Conservation (phyloP, 2,329 filamentous ascomycete species). For the Arthrobotrys musiformis region DNA sequence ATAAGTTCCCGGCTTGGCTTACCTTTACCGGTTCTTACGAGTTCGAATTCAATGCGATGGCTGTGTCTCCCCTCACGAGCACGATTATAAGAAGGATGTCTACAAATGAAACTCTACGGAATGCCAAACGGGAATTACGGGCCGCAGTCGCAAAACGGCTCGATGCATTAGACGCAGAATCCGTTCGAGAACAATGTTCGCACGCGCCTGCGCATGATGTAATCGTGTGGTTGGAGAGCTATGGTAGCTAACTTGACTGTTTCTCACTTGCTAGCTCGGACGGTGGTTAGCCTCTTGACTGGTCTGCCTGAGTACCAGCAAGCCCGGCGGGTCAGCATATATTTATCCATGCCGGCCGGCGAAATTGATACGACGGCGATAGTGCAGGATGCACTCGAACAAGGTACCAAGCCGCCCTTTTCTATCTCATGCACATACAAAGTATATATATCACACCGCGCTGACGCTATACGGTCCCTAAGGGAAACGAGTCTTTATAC, state of each 20-base stretch:
- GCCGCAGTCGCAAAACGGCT: slow-evolving; percentile 20
- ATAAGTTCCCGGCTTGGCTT: slow-evolving; percentile 51
- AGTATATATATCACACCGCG: neutral
- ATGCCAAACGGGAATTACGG: slow-evolving; percentile 41
- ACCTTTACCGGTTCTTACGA: no score
- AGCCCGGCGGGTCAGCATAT: slow-evolving; percentile 82
- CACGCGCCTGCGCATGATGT: neutral
- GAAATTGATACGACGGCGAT: slow-evolving; percentile 87
- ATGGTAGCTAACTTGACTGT: neutral
- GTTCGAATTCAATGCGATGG: slow-evolving; percentile 13
- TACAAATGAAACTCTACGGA: slow-evolving; percentile 33
- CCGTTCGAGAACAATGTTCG: slow-evolving; percentile 48
- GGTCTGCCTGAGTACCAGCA: slow-evolving; percentile 70
- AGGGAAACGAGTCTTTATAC: slow-evolving; percentile 90
- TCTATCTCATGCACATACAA: neutral
- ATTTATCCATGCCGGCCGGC: slow-evolving; percentile 88
- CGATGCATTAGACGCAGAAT: slow-evolving; percentile 9
- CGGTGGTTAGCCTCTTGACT: slow-evolving; percentile 23
- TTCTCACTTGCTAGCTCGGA: slow-evolving; percentile 5
- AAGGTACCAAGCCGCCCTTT: slow-evolving; percentile 23
- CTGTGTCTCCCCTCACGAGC: neutral
- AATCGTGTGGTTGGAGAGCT: neutral
- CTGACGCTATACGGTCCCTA: neutral
- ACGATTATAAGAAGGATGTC: slow-evolving; percentile 31
- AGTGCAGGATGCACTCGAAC: slow-evolving; percentile 78